These are phyloP conservation scores for Penicillium sp. DNA, from an alignment of 2,329 filamentous ascomycete species.

Conservation along the genomic window DNA sequence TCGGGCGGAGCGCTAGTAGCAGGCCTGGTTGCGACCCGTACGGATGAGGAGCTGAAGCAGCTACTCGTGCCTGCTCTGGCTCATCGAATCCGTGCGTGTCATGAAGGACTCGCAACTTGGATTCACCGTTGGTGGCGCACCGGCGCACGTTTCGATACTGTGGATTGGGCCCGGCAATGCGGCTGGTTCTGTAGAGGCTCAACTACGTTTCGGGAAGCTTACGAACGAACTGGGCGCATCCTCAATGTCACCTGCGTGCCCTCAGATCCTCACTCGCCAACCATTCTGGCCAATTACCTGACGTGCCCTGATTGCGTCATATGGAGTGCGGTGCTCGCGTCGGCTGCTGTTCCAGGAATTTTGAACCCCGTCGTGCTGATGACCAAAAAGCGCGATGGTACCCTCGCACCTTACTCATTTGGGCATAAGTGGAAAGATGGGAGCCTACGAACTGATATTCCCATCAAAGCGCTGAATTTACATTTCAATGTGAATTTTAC, in stretches of 20 bases:
- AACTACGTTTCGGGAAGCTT: constrained; percentile 93
- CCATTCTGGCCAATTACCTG: constrained; percentile 92
- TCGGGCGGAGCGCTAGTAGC: constrained; percentile 92
- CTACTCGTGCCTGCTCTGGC: constrained; percentile 87
- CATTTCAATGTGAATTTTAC: constrained; percentile 99
- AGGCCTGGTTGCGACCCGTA: constrained; percentile 81
- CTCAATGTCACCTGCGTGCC: constrained; percentile 96
- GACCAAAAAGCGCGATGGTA: constrained; percentile 77
- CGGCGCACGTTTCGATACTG: constrained; percentile 87
- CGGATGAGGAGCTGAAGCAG: constrained; percentile 83
- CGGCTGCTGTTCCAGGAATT: constrained; percentile 93
- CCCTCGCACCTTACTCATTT: constrained; percentile 85
- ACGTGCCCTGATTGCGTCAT: constrained; percentile 96
- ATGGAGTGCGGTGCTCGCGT: constrained; percentile 94
- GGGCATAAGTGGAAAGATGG: constrained; percentile 99
- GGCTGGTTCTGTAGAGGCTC: constrained; percentile 90
- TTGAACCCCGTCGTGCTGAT: constrained; percentile 93
- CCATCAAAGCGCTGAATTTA: constrained; percentile 87
- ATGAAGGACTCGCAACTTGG: constrained; percentile 77
- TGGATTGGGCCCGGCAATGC: constrained; percentile 84
- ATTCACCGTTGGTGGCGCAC: constrained; percentile 84
- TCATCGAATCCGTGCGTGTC: constrained; percentile 78
- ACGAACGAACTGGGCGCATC: constrained; percentile 88
- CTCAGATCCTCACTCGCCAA: constrained; percentile 88
- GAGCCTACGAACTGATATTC: constrained; percentile 89